Percentiles rank a stretch among this genome's conserved stretches.
Conservation (phyloP, 2,329 filamentous ascomycete genomes). For the Paramyrothecium sp. region DNA sequence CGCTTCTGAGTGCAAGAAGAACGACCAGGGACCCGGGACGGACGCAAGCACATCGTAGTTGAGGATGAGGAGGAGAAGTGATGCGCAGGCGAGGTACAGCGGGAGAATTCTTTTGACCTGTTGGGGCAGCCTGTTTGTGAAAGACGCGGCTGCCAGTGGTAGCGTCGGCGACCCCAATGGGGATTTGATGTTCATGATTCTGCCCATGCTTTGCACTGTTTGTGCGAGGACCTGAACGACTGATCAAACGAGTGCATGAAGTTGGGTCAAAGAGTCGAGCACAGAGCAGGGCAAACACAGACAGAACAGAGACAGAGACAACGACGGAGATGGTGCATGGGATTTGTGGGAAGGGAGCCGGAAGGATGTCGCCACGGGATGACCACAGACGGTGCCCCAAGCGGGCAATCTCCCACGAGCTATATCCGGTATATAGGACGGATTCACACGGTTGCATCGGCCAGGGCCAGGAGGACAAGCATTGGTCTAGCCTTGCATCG, state of each 20-base stretch:
- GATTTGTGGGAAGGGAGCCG: no score
- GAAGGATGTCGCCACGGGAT: no score
- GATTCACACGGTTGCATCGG: background rate
- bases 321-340: no score
- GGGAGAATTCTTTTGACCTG: conserved; percentile 47
- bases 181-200: conserved; percentile 21
- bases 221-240: conserved; percentile 7
- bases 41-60: conserved; percentile 39
- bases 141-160: conserved; percentile 33
- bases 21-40: conserved; percentile 18
- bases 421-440: background rate
- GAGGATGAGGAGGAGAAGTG: conserved; percentile 44
- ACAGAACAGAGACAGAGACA: no score
- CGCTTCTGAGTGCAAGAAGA: conserved; percentile 11
- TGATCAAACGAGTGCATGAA: conserved; percentile 6
- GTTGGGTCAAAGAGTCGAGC: background rate
- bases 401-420: background rate
- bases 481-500: background rate
- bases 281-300: background rate
- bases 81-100: conserved; percentile 41
- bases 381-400: background rate
- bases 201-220: conserved; percentile 2
- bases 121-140: conserved; percentile 36
- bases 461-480: background rate
- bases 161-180: conserved; percentile 35